phyloP scores from a whole-genome alignment of 2,329 filamentous ascomycete species.

The Neofusicoccum sp. region DNA sequence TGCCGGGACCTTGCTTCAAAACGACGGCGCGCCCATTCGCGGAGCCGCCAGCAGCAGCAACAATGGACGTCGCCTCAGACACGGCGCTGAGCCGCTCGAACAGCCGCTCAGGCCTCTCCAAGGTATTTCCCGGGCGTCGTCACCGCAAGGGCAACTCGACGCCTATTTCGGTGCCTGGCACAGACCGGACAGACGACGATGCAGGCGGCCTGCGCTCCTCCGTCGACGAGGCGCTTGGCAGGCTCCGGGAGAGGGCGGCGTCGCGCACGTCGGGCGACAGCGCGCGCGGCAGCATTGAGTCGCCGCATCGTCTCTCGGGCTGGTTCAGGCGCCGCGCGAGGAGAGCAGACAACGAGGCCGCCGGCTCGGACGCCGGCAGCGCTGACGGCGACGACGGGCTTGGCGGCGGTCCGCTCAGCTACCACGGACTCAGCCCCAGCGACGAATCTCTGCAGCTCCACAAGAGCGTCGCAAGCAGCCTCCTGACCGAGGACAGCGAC shows the following conservation, averaged over 20 bases:
- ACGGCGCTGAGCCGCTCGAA: conserved; percentile 13
- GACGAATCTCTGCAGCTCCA: conserved; percentile 43
- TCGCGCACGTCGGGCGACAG: conserved; percentile 38
- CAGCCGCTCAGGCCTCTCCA: conserved; percentile 23
- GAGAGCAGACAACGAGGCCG: conserved; percentile 22
- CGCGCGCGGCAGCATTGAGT: conserved; percentile 38
- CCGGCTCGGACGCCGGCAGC: not conserved
- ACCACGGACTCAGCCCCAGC: conserved; percentile 26
- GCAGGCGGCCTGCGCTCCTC: conserved; percentile 26
- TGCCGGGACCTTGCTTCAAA: not conserved
- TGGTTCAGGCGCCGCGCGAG: conserved; percentile 42
- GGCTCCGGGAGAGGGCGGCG: conserved; percentile 34
- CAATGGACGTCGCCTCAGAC: conserved; percentile 14
- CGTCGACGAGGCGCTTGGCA: conserved; percentile 42
- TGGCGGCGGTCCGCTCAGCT: not conserved
- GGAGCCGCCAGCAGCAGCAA: not conserved
- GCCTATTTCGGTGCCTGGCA: conserved; percentile 24
- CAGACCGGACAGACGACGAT: conserved; percentile 21
- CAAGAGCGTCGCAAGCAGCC: conserved; percentile 48
- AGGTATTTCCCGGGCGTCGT: conserved; percentile 25
- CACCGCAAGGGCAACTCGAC: conserved; percentile 27
- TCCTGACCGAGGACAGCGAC: conserved; percentile 53
- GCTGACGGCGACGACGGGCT: conserved; percentile 4
- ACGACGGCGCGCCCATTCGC: not conserved
- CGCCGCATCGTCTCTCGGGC: conserved; percentile 43